Evolutionary conservation across 2,329 filamentous ascomycete species (phyloP).

Genomic region (Diplodia sapinea): DNA sequence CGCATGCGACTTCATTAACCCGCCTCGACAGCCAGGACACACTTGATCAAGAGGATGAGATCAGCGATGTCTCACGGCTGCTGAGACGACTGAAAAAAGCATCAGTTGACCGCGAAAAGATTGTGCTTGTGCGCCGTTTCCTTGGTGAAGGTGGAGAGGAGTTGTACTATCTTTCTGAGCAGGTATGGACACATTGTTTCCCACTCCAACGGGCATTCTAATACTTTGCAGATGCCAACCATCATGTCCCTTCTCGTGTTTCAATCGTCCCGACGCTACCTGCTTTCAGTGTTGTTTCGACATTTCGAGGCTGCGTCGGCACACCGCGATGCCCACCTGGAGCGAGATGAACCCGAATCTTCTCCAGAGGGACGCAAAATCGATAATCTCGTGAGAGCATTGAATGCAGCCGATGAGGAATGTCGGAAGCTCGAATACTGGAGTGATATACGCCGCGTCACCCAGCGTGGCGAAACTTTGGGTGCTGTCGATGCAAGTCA

Average conservation of each 20-base stretch:
- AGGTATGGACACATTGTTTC: constrained; percentile 46
- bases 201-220: neutral
- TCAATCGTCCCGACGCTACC: constrained; percentile 79
- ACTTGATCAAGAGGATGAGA: constrained; percentile 52
- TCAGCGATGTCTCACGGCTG: constrained; percentile 70
- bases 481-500: constrained; percentile 17
- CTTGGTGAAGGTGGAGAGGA: constrained; percentile 78
- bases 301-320: constrained; percentile 58
- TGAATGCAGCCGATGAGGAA: constrained; percentile 78
- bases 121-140: constrained; percentile 81
- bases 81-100: constrained; percentile 70
- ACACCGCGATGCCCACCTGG: constrained; percentile 55
- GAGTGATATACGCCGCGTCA: constrained; percentile 67
- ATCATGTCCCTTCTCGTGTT: constrained; percentile 78
- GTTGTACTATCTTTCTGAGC: constrained; percentile 72
- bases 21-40: constrained; percentile 42
- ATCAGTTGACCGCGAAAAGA: constrained; percentile 88
- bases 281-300: constrained; percentile 71
- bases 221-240: constrained; percentile 38
- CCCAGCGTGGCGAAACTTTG: constrained; percentile 5
- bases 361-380: constrained; percentile 60
- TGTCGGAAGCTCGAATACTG: constrained; percentile 84
- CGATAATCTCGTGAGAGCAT: constrained; percentile 73
- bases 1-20: neutral
- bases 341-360: constrained; percentile 51